These are phyloP conservation scores for Solanum etuberosum DNA, from an alignment of 257 asterid genomes.

Conservation along the genomic window DNA sequence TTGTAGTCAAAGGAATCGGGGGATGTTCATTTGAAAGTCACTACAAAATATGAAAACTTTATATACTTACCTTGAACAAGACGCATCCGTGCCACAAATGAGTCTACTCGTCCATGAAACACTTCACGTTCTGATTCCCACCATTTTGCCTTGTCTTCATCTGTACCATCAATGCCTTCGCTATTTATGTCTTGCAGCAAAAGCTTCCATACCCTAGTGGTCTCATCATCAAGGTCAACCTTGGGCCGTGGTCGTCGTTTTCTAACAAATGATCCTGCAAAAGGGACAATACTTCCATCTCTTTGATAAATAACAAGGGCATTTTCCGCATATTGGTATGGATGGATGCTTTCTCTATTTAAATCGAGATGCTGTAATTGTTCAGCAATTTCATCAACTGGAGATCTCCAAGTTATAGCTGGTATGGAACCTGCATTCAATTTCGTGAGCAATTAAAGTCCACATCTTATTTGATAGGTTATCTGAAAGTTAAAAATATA, in stretches of 20 bases:
- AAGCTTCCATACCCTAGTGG: slow-evolving; percentile 45
- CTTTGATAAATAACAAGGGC: slow-evolving; percentile 66
- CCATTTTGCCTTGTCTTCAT: slow-evolving; percentile 36
- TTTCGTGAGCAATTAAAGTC: background rate
- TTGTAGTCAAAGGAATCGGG: background rate
- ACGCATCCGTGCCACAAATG: slow-evolving; percentile 48
- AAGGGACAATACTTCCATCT: slow-evolving; percentile 56
- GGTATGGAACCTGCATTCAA: slow-evolving; percentile 49
- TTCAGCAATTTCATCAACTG: slow-evolving; percentile 39
- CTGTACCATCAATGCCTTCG: slow-evolving; percentile 43
- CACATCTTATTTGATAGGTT: background rate
- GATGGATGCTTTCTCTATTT: slow-evolving; percentile 18
- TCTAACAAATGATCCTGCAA: slow-evolving; percentile 22
- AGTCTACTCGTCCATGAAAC: slow-evolving; percentile 41
- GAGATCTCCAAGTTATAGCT: slow-evolving; percentile 42
- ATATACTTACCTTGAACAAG: slow-evolving; percentile 39
- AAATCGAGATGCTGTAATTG: slow-evolving; percentile 41
- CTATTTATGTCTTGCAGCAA: slow-evolving; percentile 37
- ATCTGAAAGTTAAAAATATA: background rate
- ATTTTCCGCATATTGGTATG: slow-evolving; percentile 25
- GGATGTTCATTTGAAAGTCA: background rate
- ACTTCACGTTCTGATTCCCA: slow-evolving; percentile 44
- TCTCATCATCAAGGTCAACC: slow-evolving; percentile 47
- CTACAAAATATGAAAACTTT: background rate
- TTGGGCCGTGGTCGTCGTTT: slow-evolving; percentile 55